A percentile compares a stretch with the other conserved stretches of the same genome.
Evolutionary conservation across 768 basidiomycete species (phyloP).

Genomic region (Trichaptum fuscoviolaceum): DNA sequence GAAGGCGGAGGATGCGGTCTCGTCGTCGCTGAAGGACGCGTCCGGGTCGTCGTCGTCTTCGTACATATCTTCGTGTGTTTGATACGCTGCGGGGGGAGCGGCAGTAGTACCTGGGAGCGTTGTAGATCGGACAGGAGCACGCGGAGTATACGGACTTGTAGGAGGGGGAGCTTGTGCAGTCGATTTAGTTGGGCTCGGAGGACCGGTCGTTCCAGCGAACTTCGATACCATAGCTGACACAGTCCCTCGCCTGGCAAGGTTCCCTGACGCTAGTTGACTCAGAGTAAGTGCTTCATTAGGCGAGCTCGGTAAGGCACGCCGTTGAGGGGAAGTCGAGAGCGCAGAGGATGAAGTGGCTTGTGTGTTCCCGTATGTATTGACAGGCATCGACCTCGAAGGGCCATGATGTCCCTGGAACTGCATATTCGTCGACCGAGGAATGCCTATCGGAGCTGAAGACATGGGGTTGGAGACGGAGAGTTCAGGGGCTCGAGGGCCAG

Average conservation of each 20-base stretch:
- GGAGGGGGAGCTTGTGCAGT: background rate
- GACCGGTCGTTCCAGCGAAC: background rate
- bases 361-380: background rate
- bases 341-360: background rate
- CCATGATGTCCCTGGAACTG: background rate
- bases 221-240: background rate
- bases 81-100: background rate
- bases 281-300: background rate
- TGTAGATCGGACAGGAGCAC: background rate
- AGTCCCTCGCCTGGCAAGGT: background rate
- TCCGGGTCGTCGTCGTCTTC: background rate
- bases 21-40: background rate
- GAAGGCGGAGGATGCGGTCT: background rate
- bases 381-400: background rate
- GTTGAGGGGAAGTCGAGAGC: background rate
- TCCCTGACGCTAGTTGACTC: background rate
- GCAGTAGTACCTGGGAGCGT: background rate
- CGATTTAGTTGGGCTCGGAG: background rate
- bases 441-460: background rate
- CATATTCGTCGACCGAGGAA: background rate
- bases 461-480: background rate
- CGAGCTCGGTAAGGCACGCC: background rate
- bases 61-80: background rate
- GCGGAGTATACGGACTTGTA: background rate
- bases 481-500: background rate